Evolutionary conservation across 148 eudicot genomes (phyloP), one percentile per base, ranked within the genome.

Genomic region (Rhododendron ferrugineum): DNA sequence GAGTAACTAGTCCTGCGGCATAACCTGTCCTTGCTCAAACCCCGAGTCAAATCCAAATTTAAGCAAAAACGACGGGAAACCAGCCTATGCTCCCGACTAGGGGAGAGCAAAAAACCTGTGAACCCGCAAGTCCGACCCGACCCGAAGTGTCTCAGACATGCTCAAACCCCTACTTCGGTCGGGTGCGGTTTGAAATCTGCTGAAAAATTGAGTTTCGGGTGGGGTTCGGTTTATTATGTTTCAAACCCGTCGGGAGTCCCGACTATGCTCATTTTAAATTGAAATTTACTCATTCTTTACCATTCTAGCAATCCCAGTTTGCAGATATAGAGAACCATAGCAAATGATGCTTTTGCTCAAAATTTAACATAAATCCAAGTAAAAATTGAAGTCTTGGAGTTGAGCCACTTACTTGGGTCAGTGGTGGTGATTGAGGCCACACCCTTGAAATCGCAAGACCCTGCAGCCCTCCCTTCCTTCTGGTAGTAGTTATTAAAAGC

Each of bases 401-500:
- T 23, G 23, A 50, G 78, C 40, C 66, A 90, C 97, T 94, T 90
- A 96, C 97, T 95, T 40, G 98, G 98, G 86, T 95, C 96, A 23
- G 93, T 89, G 44, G 97, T 96, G 58, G 99, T 95, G 88, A 95
- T 90, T 89, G 87, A 92, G 54, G 98, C 98, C 78, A 86, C 97
- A 36, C 98, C 98, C 89, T 95, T 95, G 90, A 97, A 97, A 87
- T 97, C 96, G 79, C 99, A 97, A 46, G 99, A 95, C 47, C 92
- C 98, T 30, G 92, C 40, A 86, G 81, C 42, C 84, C 37, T 89
- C 81, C 95, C 96, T 86, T 89, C 89, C 82, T 87, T 95, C 90
- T 96, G 98, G 83, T 96, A 96, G 90, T 96, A 96, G 87, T 93
- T 93, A 89, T 96, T 94, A 84, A 95, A 96, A 5, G 98, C 99